Evolutionary conservation across 768 basidiomycete species (phyloP).

Genomic region (Rubroboletus satanas): DNA sequence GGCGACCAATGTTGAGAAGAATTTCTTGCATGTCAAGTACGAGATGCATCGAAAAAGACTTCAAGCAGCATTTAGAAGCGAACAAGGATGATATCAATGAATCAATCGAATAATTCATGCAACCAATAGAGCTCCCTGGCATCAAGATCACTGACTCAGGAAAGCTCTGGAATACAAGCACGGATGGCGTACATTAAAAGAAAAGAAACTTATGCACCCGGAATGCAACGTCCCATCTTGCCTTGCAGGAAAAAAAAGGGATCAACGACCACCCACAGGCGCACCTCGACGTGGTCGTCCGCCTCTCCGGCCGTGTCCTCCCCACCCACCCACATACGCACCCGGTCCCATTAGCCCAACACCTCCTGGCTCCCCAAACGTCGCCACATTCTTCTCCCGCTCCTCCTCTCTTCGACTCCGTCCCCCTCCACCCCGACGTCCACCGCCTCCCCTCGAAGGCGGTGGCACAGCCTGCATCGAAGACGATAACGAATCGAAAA

Average conservation of each 20-base stretch:
- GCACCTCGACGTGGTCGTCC: conserved; percentile 37
- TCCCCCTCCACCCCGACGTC: conserved; percentile 47
- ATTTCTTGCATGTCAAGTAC: no score
- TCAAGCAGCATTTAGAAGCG: background rate
- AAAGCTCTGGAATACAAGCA: conserved; percentile 11
- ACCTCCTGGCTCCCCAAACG: conserved; percentile 83
- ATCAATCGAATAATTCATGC: background rate
- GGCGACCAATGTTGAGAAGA: no score
- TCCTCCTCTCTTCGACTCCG: conserved; percentile 78
- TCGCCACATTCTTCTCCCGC: conserved; percentile 77
- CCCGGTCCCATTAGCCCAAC: conserved; percentile 75
- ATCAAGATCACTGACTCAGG: background rate
- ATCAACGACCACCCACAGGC: conserved; percentile 22
- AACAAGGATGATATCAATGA: background rate
- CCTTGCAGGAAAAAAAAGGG: background rate
- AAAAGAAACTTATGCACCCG: background rate
- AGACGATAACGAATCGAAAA: conserved; percentile 70
- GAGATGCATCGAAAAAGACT: no score
- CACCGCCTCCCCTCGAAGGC: conserved; percentile 36
- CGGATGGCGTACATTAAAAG: conserved; percentile 9
- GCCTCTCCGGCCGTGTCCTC: conserved; percentile 57
- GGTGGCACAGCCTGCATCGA: conserved; percentile 39
- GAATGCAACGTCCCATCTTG: background rate
- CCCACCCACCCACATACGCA: conserved; percentile 77
- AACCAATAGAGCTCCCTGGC: background rate